A percentile compares a stretch with the other conserved stretches of the same genome.
phyloP scores from a whole-genome alignment of 371 early-diverging fungal genomes.

The Apophysomyces variabilis region DNA sequence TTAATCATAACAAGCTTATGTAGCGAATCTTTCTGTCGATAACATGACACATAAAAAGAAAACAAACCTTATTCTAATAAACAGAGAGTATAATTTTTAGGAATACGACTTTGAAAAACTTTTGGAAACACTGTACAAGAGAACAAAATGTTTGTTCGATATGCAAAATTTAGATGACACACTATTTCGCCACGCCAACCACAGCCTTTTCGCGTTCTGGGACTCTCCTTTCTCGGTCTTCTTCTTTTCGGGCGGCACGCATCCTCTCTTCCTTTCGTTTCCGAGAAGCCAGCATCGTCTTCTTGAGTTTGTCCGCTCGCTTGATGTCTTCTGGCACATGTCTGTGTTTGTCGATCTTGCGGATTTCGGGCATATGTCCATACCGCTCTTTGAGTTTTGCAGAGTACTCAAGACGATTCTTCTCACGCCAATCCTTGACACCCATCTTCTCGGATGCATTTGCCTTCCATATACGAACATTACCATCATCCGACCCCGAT shows the following conservation, averaged over 20 bases:
- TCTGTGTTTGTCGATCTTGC: constrained; percentile 86
- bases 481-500: constrained; percentile 98
- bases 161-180: background rate
- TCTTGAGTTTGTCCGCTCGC: constrained; percentile 77
- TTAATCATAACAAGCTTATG: too few species aligned
- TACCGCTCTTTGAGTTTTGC: constrained; percentile 94
- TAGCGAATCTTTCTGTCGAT: too few species aligned
- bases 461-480: constrained; percentile 98
- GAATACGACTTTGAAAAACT: background rate
- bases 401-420: constrained; percentile 79
- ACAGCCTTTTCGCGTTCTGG: constrained; percentile 85
- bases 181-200: constrained; percentile 74
- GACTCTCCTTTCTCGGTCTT: constrained; percentile 62
- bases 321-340: constrained; percentile 85
- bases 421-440: constrained; percentile 78
- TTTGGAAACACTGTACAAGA: background rate
- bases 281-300: constrained; percentile 77
- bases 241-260: constrained; percentile 78
- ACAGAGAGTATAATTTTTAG: too few species aligned
- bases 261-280: constrained; percentile 85
- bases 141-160: background rate
- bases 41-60: background rate
- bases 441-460: constrained; percentile 91
- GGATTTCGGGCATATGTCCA: constrained; percentile 91
- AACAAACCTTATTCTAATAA: too few species aligned